Percentiles rank a stretch among this genome's conserved stretches.
These are phyloP conservation scores for Aplosporella prunicola DNA, from an alignment of 2,329 filamentous ascomycete species.

Conservation along the genomic window DNA sequence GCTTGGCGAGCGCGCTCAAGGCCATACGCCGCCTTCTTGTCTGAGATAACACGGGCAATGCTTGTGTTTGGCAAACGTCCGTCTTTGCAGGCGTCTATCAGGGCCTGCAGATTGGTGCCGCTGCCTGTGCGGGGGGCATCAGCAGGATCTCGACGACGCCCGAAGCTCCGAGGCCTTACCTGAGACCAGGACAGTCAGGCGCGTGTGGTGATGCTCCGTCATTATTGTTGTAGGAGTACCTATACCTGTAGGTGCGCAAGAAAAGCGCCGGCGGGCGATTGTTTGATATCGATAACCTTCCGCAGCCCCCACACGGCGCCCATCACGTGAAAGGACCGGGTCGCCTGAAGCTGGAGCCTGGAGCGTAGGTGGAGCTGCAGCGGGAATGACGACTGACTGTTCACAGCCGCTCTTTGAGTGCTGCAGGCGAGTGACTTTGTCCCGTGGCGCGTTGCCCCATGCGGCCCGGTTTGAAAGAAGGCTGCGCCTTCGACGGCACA, in stretches of 20 bases:
- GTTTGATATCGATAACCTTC: too few species aligned
- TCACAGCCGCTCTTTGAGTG: too few species aligned
- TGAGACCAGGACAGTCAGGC: slow-evolving; percentile 50
- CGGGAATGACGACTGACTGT: too few species aligned
- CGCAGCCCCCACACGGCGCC: too few species aligned
- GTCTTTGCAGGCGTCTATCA: slow-evolving; percentile 51
- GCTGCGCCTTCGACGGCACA: too few species aligned
- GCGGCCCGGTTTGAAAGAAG: too few species aligned
- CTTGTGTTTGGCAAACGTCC: slow-evolving; percentile 40
- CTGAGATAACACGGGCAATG: slow-evolving; percentile 55
- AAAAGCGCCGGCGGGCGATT: too few species aligned
- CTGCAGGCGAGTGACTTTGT: too few species aligned
- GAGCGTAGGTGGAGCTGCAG: too few species aligned
- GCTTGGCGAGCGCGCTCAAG: slow-evolving; percentile 51
- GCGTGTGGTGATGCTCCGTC: slow-evolving; percentile 9
- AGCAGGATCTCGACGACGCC: slow-evolving; percentile 39
- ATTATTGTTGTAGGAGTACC: slow-evolving; percentile 6
- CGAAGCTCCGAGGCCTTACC: slow-evolving; percentile 9
- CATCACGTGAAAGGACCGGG: too few species aligned
- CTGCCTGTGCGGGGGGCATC: slow-evolving; percentile 33
- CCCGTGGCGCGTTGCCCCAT: too few species aligned
- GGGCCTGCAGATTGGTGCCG: slow-evolving; percentile 70
- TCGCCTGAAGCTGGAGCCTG: too few species aligned
- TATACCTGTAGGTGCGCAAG: background rate
- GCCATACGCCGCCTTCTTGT: slow-evolving; percentile 51